phyloP scores from a whole-genome alignment of 345 rosid genomes.

The Eucalyptus curtisii region DNA sequence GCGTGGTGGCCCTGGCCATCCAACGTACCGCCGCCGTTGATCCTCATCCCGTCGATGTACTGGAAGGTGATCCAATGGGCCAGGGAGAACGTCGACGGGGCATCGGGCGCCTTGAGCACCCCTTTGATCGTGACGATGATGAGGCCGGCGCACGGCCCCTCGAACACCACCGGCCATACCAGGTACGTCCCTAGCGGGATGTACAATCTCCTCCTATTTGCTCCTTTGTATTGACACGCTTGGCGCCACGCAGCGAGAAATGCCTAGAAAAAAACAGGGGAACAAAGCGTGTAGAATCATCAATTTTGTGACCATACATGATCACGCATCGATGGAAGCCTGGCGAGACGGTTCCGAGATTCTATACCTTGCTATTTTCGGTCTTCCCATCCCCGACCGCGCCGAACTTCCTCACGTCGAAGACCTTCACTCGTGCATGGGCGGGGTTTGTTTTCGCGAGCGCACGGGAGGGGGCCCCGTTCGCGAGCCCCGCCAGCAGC shows the following conservation, averaged over 20 bases:
- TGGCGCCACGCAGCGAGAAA: conserved; percentile 7
- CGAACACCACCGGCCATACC: not conserved
- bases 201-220: not conserved
- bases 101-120: not conserved
- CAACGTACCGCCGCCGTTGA: conserved; percentile 8
- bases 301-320: no score
- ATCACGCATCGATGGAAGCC: not conserved
- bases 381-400: conserved; percentile 5
- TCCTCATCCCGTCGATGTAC: not conserved
- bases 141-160: conserved; percentile 21
- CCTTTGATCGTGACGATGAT: conserved; percentile 1
- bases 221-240: conserved; percentile 1
- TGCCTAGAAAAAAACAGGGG: not conserved
- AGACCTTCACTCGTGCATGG: not conserved
- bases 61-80: conserved; percentile 9
- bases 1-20: conserved; percentile 19
- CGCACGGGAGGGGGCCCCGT: not conserved
- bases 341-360: not conserved
- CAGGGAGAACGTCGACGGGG: not conserved
- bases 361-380: not conserved
- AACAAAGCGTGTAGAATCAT: no score
- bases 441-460: no score
- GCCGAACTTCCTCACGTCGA: conserved; percentile 5
- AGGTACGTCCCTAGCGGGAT: conserved; percentile 10
- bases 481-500: not conserved